Evolutionary conservation across 2,329 filamentous ascomycete genomes (phyloP).

Genomic region (Sordariomycetes sp.): DNA sequence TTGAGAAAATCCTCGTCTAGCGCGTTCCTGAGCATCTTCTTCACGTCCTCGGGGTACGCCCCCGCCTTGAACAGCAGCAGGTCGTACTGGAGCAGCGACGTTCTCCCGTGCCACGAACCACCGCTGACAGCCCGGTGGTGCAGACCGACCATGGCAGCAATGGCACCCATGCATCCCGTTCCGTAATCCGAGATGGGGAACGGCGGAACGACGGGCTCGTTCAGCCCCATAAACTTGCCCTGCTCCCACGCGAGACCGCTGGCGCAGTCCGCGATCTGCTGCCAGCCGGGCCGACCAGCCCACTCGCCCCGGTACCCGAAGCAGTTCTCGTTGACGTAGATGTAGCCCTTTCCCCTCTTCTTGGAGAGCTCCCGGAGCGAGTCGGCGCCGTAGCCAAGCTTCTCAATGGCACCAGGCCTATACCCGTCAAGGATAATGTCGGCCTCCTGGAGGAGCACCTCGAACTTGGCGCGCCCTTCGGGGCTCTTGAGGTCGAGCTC

Average conservation of each 20-base stretch:
- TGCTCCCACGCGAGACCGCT: constrained; percentile 47
- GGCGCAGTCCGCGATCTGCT: constrained; percentile 54
- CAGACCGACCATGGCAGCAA: constrained; percentile 51
- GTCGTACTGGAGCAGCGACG: constrained; percentile 55
- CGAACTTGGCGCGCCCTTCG: constrained; percentile 40
- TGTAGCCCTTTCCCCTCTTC: constrained; percentile 45
- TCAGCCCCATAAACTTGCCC: constrained; percentile 44
- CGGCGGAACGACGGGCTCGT: constrained; percentile 52
- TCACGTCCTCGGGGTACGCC: constrained; percentile 36
- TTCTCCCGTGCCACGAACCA: constrained; percentile 54
- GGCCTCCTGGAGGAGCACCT: constrained; percentile 43
- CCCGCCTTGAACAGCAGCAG: constrained; percentile 49
- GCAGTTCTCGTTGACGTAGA: constrained; percentile 60
- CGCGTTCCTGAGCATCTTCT: constrained; percentile 32
- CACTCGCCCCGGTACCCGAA: constrained; percentile 45
- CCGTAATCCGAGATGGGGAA: constrained; percentile 52
- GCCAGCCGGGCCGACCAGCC: constrained; percentile 54
- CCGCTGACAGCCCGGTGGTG: constrained; percentile 48
- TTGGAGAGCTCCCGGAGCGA: constrained; percentile 28
- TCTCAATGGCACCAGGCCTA: constrained; percentile 47
- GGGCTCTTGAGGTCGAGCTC: constrained; percentile 48
- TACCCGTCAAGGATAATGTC: constrained; percentile 59
- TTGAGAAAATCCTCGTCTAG: constrained; percentile 35
- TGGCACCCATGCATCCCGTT: constrained; percentile 58
- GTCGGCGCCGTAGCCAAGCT: constrained; percentile 5